Percentiles rank a stretch among this genome's conserved stretches.
These are phyloP conservation scores for Aspergillus mulundensis DNA, from an alignment of 495 filamentous ascomycete species.

Conservation along the genomic window DNA sequence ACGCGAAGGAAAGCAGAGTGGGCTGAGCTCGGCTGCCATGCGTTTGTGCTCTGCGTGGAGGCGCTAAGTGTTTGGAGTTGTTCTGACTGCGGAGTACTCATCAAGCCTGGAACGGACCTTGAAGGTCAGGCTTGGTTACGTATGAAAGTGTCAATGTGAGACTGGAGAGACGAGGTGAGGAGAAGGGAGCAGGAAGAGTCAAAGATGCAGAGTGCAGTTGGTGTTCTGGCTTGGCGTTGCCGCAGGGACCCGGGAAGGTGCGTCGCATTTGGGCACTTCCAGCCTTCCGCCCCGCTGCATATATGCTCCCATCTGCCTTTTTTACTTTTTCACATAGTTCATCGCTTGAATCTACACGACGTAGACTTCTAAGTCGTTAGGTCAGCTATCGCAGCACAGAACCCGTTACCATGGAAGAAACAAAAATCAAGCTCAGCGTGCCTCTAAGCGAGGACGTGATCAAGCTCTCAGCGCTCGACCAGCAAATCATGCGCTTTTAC, in stretches of 20 bases:
- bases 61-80: too few relatives aligned
- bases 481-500: slow-evolving; percentile 10
- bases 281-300: not conserved
- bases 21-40: not conserved
- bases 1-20: slow-evolving; percentile 8
- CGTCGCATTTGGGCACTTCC: slow-evolving; percentile 1
- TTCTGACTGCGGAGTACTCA: too few relatives aligned
- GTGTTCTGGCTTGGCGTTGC: not conserved
- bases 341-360: not conserved
- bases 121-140: not conserved
- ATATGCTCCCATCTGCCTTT: not conserved
- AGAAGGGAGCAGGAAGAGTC: not conserved
- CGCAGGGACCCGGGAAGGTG: not conserved
- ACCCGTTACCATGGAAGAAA: slow-evolving; percentile 2
- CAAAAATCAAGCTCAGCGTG: slow-evolving; percentile 8
- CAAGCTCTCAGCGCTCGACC: slow-evolving; percentile 11
- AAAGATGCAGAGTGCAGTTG: not conserved
- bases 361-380: not conserved
- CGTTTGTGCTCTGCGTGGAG: not conserved
- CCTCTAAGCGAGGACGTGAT: slow-evolving; percentile 11
- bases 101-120: too few relatives aligned
- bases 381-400: not conserved
- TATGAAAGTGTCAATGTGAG: not conserved
- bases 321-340: not conserved
- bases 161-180: not conserved